Evolutionary conservation across 345 rosid genomes (phyloP), one percentile per base, ranked within the genome.

Genomic region (Linum trigynum): DNA sequence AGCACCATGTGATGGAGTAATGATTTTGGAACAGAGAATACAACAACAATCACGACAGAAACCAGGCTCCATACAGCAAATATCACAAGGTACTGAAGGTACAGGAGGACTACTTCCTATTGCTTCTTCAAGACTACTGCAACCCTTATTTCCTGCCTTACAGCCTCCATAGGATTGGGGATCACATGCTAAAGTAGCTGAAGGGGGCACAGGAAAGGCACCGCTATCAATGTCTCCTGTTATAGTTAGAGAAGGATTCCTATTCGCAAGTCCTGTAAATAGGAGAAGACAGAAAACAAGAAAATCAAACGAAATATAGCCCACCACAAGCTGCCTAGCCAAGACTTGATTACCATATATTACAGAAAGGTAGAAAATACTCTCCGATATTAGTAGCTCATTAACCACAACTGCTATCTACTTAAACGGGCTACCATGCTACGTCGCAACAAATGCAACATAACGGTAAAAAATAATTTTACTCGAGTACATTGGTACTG

Each of bases 21-120:
- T 62, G 5, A 76, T 71, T 80, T 82, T 85, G 79, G 81, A 77
- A 72, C 98, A 92, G 61, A 90, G 85, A 75, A 90, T 86, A 72
- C 97, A 92, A 67, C 86, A 88, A 71, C 98, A 92, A 59, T 86
- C 86, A 73, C 78, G 66, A 77, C 97, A 92, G 76, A 92, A 88
- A 38, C 32, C 51, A 67, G 84, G 83, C 74, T 90, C 97, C 41
- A 61, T 42, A 66, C 98, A 92, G 79, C 98, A 92, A 71, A 90
- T 80, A 69, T 86, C 89, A 78, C 96, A 88, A 59, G 88, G 82
- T 86, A 86, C 80, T 41, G 74, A 41, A 48, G 78, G 71, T 65
- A 69, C 38, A 39, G 72, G 6, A 7, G 58, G 75, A 53, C 65
- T 57, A 53, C 65, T 57, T 69, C 70, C 85, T 45, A 66, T 70